These are phyloP conservation scores for Citrus sp. DNA, from an alignment of 345 rosid species.

Conservation along the genomic window DNA sequence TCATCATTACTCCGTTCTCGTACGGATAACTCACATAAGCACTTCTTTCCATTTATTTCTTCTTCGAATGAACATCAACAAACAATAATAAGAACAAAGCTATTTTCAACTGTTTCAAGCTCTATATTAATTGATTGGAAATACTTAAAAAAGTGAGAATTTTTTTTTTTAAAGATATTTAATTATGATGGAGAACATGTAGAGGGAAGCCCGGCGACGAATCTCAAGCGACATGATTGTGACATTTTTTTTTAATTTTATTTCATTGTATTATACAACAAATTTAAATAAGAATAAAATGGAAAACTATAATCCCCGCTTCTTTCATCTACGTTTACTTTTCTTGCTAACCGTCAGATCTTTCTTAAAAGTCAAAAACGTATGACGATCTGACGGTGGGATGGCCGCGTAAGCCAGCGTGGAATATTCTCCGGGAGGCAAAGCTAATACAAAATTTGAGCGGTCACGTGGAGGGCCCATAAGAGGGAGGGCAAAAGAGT, in stretches of 20 bases:
- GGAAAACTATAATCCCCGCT: neutral
- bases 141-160: neutral
- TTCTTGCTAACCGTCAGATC: neutral
- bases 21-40: constrained; percentile 26
- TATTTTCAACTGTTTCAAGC: no score
- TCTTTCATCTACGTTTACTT: neutral
- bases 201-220: constrained; percentile 63
- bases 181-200: constrained; percentile 25
- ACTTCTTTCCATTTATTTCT: constrained; percentile 40
- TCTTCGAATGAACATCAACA: no score
- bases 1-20: constrained; percentile 69
- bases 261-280: no score
- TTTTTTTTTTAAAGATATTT: neutral
- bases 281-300: no score
- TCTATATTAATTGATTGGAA: no score
- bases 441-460: constrained; percentile 14
- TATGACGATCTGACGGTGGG: constrained; percentile 7
- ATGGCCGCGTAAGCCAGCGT: constrained; percentile 19
- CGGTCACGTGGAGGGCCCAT: constrained; percentile 39
- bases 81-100: no score
- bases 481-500: neutral
- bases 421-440: constrained; percentile 35
- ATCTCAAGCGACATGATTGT: constrained; percentile 44
- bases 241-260: no score
- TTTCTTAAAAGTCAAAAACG: neutral